Conservation (phyloP, 2,329 filamentous ascomycete species). For the Trichoderma hamatum region DNA sequence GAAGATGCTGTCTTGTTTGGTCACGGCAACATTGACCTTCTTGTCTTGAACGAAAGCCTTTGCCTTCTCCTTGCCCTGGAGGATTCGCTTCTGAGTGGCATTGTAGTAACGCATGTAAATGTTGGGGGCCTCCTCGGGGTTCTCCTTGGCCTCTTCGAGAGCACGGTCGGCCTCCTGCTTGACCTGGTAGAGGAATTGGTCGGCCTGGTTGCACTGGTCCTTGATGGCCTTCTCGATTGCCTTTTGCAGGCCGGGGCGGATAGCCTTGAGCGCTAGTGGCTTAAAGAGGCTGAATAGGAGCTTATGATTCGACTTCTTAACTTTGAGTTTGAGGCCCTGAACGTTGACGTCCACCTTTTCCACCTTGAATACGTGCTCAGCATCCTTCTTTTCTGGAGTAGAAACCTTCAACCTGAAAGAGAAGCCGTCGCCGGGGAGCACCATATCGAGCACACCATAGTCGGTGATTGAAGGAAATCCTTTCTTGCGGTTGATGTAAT, state of each 20-base stretch:
- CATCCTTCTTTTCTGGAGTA: constrained; percentile 74
- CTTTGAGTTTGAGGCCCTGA: constrained; percentile 80
- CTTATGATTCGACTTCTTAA: constrained; percentile 96
- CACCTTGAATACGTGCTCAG: constrained; percentile 89
- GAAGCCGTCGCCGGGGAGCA: constrained; percentile 84
- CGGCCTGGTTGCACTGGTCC: constrained; percentile 76
- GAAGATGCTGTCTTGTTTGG: constrained; percentile 87
- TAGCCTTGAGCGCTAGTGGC: constrained; percentile 79
- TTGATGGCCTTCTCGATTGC: constrained; percentile 87
- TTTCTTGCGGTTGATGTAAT: constrained; percentile 92
- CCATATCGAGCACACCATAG: constrained; percentile 84
- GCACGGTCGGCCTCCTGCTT: constrained; percentile 82
- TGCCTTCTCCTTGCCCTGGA: constrained; percentile 78
- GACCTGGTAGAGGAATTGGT: constrained; percentile 72
- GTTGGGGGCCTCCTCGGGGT: constrained; percentile 75
- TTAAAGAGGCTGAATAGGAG: constrained; percentile 84
- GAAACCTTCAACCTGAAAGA: constrained; percentile 90
- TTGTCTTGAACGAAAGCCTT: constrained; percentile 64
- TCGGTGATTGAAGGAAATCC: constrained; percentile 90
- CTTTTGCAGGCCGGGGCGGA: constrained; percentile 84
- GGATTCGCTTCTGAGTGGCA: constrained; percentile 72
- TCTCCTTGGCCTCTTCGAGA: constrained; percentile 55
- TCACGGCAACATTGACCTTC: constrained; percentile 59
- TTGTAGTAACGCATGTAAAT: constrained; percentile 84
- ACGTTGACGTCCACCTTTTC: constrained; percentile 85